Conservation (phyloP, 352 stramenopile species). For the Phytophthora pisi region DNA sequence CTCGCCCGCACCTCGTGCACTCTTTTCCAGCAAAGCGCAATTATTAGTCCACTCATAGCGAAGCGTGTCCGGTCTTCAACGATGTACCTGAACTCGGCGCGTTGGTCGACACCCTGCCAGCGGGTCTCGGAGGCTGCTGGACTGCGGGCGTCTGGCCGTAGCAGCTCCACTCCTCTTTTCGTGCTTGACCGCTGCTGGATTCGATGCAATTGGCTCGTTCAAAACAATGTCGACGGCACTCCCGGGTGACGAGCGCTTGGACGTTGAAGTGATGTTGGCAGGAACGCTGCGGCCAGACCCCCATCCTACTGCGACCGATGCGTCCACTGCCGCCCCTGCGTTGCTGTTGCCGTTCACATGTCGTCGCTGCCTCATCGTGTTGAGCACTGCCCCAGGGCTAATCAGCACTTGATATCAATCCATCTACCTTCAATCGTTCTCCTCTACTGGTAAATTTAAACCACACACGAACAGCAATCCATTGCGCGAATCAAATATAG, state of each 20-base stretch:
- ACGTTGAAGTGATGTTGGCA: constrained; percentile 16
- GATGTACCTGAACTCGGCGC: constrained; percentile 40
- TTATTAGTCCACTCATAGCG: too few relatives aligned
- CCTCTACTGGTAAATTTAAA: constrained; percentile 16
- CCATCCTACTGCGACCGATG: constrained; percentile 8
- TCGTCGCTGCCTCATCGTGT: constrained; percentile 50
- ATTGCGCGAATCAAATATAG: constrained; percentile 26
- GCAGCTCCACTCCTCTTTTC: constrained; percentile 21
- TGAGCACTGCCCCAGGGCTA: background rate
- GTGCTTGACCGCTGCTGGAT: background rate
- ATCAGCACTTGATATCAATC: background rate
- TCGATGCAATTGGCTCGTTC: background rate
- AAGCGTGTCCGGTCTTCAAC: too few relatives aligned
- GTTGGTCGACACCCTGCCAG: constrained; percentile 12
- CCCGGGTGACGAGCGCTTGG: constrained; percentile 4
- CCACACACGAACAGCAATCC: constrained; percentile 9
- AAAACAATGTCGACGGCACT: background rate
- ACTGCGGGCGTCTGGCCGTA: constrained; percentile 29
- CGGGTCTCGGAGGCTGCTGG: constrained; percentile 17
- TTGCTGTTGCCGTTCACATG: constrained; percentile 69
- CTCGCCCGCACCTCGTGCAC: constrained; percentile 32
- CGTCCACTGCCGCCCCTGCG: constrained; percentile 10
- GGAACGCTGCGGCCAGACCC: constrained; percentile 21
- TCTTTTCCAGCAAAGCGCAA: constrained; percentile 12
- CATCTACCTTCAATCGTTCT: background rate